Evolutionary conservation across 164 flowering plant genomes (phyloP), one percentile per base, ranked within the genome.

Genomic region (Magnolia sinica): DNA sequence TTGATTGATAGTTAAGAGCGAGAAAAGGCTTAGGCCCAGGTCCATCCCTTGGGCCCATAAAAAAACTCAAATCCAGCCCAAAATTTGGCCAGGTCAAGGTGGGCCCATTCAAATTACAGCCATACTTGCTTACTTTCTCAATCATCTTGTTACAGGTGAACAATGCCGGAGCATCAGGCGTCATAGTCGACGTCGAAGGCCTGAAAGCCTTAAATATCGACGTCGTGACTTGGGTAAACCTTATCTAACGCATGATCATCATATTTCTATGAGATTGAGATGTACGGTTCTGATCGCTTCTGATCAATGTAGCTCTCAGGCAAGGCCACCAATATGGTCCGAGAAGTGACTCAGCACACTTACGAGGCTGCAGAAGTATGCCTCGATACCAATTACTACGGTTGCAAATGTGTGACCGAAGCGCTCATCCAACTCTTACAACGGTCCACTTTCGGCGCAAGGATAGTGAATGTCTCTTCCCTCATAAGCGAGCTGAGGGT

Each of bases 111-210:
- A 45, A 49, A 50, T 22, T 11, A 13, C 2, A 50, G 7, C 7
- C 37, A 27, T 20, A 7, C 4, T 37, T 18, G 27, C 31, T 10
- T 13, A 10, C 58, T 7, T 5, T 5, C 11, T 51, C 22, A 65
- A 31, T 51, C 18, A 13, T 68, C 52, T 18, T 16, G 29, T 8
- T 73, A 67, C 86, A 91, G 92, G 91, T 89, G 20, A 89, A 91
- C 63, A 89, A 91, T 85, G 92, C 95, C 66, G 95, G 87, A 74
- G 84, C 82, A 55, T 76, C 84, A 55, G 92, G 90, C 51, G 88
- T 86, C 24, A 69, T 79, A 9, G 89, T 86, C 65, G 92, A 91
- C 78, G 88, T 67, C 71, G 90, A 86, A 74, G 84, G 79, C 22
- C 81, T 89, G 50, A 85, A 77, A 81, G 89, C 88, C 58, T 31